Base-by-base conservation (phyloP, 306 rosid genomes). In the Notholithocarpus densiflorus region DNA sequence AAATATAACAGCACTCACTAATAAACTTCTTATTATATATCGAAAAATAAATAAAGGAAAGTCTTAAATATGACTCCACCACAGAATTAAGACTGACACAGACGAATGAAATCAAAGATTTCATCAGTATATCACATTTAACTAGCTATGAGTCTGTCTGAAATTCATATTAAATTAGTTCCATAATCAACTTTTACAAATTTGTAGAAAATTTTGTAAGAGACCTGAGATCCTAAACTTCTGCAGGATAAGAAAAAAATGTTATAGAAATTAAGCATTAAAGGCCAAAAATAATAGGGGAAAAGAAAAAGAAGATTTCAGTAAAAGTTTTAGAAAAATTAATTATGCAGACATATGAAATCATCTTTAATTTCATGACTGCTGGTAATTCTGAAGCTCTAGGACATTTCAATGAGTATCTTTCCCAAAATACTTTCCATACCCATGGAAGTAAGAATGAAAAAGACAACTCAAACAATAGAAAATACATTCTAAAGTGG, bases 341-440 rank as follows among this genome's bases (percentile, higher is more conserved):
- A 37, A 37, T 37, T 68, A 75, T 52, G 83, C 56, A 80, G 45
- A 32, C 24, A n/a, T 45, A 68, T 71, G 75, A 79, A 74, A 26
- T 74, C 27, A 76, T 55, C 57, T 77, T 73, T 59, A 45, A 74
- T 60, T 45, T 81, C 40, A 61, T 56, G 65, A 24, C 76, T 54
- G 73, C 24, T 26, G 66, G 14, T 31, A 79, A 70, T 15, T 18
- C 77, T 60, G 52, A 74, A 53, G 45, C 71, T 77, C 61, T 32
- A 43, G 75, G 64, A 57, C 23, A 57, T 57, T 57, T 48, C 23
- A 57, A 57, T 4, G 29, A 57, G 27, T 20, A 56, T 56, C 64
- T 57, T 57, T 57, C 14, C 23, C 64, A 20, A 12, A 57, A 19
- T 8, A 57, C 64, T 57, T 21, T 57, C 27, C 24, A 21, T 57